phyloP scores from a whole-genome alignment of 345 rosid genomes.

The rapeseed (Brassica napus) region DNA sequence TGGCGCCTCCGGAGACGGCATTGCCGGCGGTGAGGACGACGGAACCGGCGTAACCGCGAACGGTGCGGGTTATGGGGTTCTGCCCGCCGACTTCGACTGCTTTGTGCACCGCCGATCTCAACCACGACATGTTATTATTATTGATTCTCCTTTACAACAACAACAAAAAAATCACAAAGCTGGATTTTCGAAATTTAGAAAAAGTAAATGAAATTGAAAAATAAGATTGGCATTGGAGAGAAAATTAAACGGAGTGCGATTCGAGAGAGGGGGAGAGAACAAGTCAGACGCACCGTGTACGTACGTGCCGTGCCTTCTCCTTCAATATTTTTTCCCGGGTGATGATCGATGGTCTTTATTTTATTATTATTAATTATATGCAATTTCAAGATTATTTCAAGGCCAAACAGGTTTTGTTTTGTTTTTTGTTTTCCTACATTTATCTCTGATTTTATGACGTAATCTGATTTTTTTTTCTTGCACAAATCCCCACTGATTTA shows the following conservation, averaged over 20 bases:
- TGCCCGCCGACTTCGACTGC: constrained; percentile 79
- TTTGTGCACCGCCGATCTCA: constrained; percentile 63
- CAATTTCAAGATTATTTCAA: background rate
- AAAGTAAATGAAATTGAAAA: background rate
- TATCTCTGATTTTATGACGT: background rate
- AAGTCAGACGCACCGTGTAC: constrained; percentile 21
- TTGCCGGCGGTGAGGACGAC: constrained; percentile 74
- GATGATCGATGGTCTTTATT: background rate
- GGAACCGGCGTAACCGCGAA: constrained; percentile 68
- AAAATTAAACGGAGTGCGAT: constrained; percentile 25
- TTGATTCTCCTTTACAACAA: background rate
- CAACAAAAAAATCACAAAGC: background rate
- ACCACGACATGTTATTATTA: constrained; percentile 65
- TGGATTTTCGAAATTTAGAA: background rate
- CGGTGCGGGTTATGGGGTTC: constrained; percentile 55
- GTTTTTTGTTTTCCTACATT: background rate
- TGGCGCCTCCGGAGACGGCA: constrained; percentile 76
- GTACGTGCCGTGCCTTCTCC: constrained; percentile 1
- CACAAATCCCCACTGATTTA: background rate
- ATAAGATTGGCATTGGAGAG: background rate
- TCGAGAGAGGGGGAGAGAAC: constrained; percentile 27
- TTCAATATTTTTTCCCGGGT: constrained; percentile 20
- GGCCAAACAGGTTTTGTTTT: background rate
- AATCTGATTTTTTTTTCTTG: background rate
- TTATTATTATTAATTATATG: constrained; percentile 11